Evolutionary conservation across 805 yeast genomes (phyloP), one percentile per base, ranked within the genome.

Genomic region (Wickerhamiella musiphila): DNA sequence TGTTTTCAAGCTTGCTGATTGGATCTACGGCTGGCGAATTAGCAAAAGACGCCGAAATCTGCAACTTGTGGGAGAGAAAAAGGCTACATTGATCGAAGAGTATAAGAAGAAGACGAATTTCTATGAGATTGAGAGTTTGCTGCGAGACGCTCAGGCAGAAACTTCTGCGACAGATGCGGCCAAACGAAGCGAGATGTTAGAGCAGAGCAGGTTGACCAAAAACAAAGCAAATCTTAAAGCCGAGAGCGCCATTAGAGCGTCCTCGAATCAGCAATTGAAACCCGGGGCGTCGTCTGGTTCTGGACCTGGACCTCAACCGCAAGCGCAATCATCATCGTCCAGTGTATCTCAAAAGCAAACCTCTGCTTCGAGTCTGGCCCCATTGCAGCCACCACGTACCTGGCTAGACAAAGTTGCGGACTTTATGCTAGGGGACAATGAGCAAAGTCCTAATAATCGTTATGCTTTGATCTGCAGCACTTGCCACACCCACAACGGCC

Each of bases 401-500:
- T 57, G 68, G 64, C 46, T 58, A 42, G 65, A 66, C 39, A 35
- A 59, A 28, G 28, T 65, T 1, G 42, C 65, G 18, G 65, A 63
- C 26, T 26, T 54, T 5, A 40, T 70, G 6, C 51, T 68, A 3
- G 86, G 83, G 14, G 68, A 66, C 32, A 79, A 73, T 51, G 86
- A 77, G 45, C 52, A 66, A 28, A 58, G 69, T 29, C 63, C 76
- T 0, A 68, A 68, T 27, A 57, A 57, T 36, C 53, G 92, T 27
- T 76, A 62, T 48, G 93, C 93, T 0, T 59, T 79, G 41, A 75
- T 79, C 11, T 79, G 93, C 49, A 40, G 46, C 13, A 54, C 60
- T n/a, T 79, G 93, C 47, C 56, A 52, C 15, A 60, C 60, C 12
- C 92, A 79, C 52, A 79, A 81, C 46, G 93, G 93, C 1, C 60